A percentile compares a stretch with the other conserved stretches of the same genome.
These are phyloP conservation scores for Penicillium longicatenatum DNA, from an alignment of 495 filamentous ascomycete genomes.

Conservation along the genomic window DNA sequence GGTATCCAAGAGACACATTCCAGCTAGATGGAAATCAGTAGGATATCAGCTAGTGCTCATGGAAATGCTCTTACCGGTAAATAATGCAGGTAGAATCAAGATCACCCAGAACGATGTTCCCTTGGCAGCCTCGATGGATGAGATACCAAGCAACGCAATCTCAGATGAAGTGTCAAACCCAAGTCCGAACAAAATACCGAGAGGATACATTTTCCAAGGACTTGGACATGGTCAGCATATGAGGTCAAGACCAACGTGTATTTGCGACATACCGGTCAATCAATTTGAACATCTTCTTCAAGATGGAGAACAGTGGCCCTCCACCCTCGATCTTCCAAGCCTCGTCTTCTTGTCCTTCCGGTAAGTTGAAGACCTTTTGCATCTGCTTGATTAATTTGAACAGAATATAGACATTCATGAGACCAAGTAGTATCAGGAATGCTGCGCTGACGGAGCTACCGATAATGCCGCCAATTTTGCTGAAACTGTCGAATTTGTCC, in stretches of 20 bases:
- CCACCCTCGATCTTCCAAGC: constrained; percentile 72
- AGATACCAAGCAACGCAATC: constrained; percentile 88
- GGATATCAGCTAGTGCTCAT: background rate
- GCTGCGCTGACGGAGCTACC: constrained; percentile 76
- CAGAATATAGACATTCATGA: constrained; percentile 83
- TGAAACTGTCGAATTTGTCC: constrained; percentile 75
- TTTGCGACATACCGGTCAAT: constrained; percentile 63
- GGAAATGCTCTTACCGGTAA: constrained; percentile 63
- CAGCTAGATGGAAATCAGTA: constrained; percentile 46
- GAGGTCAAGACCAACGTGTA: background rate
- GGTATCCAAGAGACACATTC: constrained; percentile 91
- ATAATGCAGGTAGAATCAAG: constrained; percentile 86
- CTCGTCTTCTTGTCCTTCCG: constrained; percentile 56
- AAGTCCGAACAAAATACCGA: constrained; percentile 87
- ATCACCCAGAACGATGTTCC: constrained; percentile 95
- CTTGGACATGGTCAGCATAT: constrained; percentile 25
- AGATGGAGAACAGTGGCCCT: constrained; percentile 70
- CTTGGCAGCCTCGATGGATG: constrained; percentile 77
- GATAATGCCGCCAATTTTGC: constrained; percentile 82
- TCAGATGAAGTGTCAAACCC: constrained; percentile 97
- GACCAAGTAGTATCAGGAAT: constrained; percentile 80
- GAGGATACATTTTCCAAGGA: constrained; percentile 96
- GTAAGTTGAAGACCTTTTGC: constrained; percentile 54
- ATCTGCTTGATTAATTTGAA: constrained; percentile 71
- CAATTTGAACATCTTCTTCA: constrained; percentile 76